Evolutionary conservation across 805 yeast genomes (phyloP).

Genomic region (Nakazawaea pomicola): DNA sequence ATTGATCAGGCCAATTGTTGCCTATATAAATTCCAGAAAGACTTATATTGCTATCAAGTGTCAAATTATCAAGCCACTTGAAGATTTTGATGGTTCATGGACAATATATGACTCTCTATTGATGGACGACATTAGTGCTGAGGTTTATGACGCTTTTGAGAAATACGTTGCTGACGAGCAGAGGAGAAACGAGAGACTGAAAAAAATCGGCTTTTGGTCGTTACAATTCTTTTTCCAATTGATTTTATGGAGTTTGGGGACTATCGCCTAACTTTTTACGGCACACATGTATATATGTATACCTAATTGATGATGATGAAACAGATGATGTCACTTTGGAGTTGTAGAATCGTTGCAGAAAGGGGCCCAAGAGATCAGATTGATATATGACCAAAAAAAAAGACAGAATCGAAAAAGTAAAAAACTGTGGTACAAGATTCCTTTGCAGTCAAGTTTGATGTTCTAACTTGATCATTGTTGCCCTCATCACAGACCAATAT

Average conservation of each 20-base stretch:
- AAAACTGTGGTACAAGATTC: too few relatives aligned
- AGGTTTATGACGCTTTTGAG: conserved; percentile 87
- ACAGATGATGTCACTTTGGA: neutral
- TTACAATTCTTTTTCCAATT: conserved; percentile 79
- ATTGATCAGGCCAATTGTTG: conserved; percentile 89
- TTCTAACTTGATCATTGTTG: too few relatives aligned
- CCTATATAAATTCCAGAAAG: conserved; percentile 84
- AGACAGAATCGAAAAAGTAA: too few relatives aligned
- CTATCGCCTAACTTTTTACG: conserved; percentile 40
- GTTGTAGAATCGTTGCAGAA: too few relatives aligned
- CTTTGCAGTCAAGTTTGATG: too few relatives aligned
- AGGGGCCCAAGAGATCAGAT: too few relatives aligned
- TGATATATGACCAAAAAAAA: too few relatives aligned
- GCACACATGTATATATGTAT: conserved; percentile 1
- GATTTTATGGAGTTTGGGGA: conserved; percentile 76
- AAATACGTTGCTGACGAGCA: conserved; percentile 87
- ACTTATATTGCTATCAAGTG: conserved; percentile 87
- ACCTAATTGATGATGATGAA: neutral
- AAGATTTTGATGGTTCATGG: conserved; percentile 95
- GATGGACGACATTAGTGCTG: conserved; percentile 87
- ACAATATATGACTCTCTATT: conserved; percentile 85
- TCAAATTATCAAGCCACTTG: conserved; percentile 68
- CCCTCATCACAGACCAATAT: too few relatives aligned
- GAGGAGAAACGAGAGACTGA: conserved; percentile 62
- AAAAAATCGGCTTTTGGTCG: conserved; percentile 90